These are phyloP conservation scores for Porogramme epimiltina DNA, from an alignment of 1,284 basidiomycete species.

Conservation along the genomic window DNA sequence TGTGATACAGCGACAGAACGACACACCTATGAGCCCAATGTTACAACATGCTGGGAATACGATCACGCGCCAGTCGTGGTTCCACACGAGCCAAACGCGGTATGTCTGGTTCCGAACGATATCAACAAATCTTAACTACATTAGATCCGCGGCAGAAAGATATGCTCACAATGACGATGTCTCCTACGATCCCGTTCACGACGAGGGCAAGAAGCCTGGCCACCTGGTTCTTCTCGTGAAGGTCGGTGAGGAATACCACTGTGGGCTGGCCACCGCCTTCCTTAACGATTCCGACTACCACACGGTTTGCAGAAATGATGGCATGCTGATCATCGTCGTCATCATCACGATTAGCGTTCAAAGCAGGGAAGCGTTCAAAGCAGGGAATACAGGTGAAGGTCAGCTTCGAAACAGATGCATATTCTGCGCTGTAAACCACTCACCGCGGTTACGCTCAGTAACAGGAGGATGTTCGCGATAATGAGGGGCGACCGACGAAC, in stretches of 20 bases:
- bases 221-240: not conserved
- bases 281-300: not conserved
- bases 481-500: not conserved
- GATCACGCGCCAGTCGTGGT: not conserved
- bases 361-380: too few species aligned
- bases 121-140: not conserved
- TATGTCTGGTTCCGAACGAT: not conserved
- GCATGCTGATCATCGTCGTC: too few species aligned
- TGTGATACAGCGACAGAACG: too few species aligned
- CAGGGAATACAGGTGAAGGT: too few species aligned
- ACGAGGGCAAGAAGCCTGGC: not conserved
- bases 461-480: not conserved
- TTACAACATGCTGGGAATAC: not conserved
- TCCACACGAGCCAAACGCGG: conserved; percentile 2
- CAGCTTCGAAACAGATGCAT: not conserved
- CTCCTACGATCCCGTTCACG: not conserved
- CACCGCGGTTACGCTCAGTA: not conserved
- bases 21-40: conserved; percentile 1
- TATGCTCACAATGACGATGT: not conserved
- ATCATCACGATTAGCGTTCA: too few species aligned
- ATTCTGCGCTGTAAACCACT: not conserved
- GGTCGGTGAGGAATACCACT: not conserved
- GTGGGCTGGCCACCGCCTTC: not conserved
- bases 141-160: not conserved
- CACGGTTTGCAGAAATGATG: not conserved